Base-by-base conservation (phyloP, 345 rosid species). In the Pseudoturritis turrita region DNA sequence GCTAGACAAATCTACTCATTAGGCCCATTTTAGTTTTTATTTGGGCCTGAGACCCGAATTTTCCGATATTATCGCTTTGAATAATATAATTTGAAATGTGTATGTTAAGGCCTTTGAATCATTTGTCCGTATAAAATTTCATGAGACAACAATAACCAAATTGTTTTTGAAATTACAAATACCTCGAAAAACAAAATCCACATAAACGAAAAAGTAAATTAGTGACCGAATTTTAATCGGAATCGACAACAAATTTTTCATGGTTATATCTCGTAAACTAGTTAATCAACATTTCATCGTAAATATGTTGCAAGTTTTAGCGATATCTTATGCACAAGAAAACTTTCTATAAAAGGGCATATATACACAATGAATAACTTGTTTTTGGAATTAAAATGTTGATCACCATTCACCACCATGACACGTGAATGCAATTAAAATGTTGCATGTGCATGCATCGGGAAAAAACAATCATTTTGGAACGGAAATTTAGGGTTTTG, bases 401-500 rank as follows among this genome's bases (percentile, higher is more conserved):
- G 25, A 68, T 62, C 45, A 35, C 21, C 21, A 65, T 40, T 23
- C 37, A 33, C 47, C 41, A 68, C 52, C 50, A 37, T 55, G 75
- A 56, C 79, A 70, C 66, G 76, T 76, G 75, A 70, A 70, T 37
- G 62, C 54, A 62, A 47, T 70, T 55, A 29, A 62, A 69, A 39
- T 7, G 22, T 46, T 70, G 71, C 75, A 76, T 70, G 75, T 70
- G 71, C 75, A 76, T 62, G 71, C 76, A 63, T 76, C 54, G 76
- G 76, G 79, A 15, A 54, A 68, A 62, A 76, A 57, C 57, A 29
- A 76, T 55, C 54, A 56, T 47, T 26, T 62, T 57, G 79, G 79
- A 76, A 64, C 79, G 46, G 79, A 70, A 76, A 70, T 70, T 76
- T 56, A 76, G 76, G 71, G 72, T 70, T 75, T 76, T 70, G 71